These are phyloP conservation scores for Eragrostis tef DNA, from an alignment of 202 grass and related monocot species.

Conservation along the genomic window DNA sequence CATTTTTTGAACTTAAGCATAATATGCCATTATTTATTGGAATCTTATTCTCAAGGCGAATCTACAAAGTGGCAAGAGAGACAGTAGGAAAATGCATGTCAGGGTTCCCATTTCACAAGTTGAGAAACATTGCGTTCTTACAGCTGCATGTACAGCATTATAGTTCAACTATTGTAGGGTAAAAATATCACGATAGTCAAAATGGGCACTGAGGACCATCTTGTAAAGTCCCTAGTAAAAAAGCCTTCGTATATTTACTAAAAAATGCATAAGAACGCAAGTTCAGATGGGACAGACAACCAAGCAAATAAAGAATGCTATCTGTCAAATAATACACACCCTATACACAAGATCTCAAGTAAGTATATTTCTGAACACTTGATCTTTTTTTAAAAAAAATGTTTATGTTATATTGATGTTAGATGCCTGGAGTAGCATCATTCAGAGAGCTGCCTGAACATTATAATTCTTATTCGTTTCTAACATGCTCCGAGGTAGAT, in stretches of 20 bases:
- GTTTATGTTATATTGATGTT: neutral
- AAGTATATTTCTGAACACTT: neutral
- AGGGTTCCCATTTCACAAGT: conserved; percentile 4
- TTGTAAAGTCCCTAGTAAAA: neutral
- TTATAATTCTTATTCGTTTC: neutral
- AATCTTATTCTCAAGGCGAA: conserved; percentile 73
- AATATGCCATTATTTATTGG: conserved; percentile 76
- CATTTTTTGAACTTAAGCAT: conserved; percentile 66
- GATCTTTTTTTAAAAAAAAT: neutral
- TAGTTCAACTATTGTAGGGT: neutral
- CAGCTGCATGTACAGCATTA: neutral
- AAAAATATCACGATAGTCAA: neutral
- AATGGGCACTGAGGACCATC: conserved; percentile 1
- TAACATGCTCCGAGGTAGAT: neutral
- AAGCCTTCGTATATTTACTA: conserved; percentile 5
- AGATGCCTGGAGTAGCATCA: neutral
- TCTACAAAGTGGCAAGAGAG: conserved; percentile 39
- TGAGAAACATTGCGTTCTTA: conserved; percentile 17
- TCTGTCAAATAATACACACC: neutral
- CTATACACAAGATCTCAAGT: too few species aligned
- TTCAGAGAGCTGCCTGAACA: neutral
- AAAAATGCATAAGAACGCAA: neutral
- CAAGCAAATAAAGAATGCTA: neutral
- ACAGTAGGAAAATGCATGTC: neutral
- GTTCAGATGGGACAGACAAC: neutral